These are phyloP conservation scores for Knufia fluminis DNA, from an alignment of 2,329 filamentous ascomycete genomes.

Conservation along the genomic window DNA sequence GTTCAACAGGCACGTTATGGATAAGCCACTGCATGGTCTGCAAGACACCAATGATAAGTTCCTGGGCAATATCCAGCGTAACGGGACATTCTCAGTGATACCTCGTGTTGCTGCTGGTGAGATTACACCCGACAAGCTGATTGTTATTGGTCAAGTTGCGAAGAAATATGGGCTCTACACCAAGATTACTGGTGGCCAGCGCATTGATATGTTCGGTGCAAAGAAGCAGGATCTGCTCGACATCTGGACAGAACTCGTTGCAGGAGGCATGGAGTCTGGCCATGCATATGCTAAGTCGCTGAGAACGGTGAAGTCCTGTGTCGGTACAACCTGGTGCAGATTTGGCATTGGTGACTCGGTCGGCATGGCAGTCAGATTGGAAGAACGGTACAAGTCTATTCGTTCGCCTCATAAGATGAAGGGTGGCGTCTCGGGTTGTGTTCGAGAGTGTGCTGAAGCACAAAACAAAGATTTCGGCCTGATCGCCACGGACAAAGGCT, in stretches of 20 bases:
- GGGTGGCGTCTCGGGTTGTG: conserved; percentile 79
- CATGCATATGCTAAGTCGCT: conserved; percentile 87
- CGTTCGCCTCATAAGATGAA: conserved; percentile 87
- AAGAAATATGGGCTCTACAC: conserved; percentile 78
- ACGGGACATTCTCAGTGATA: conserved; percentile 83
- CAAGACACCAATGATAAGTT: conserved; percentile 89
- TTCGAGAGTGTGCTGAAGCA: conserved; percentile 86
- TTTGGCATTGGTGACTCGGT: conserved; percentile 85
- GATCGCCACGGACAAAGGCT: conserved; percentile 86
- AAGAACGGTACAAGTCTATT: conserved; percentile 87
- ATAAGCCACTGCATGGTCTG: conserved; percentile 58
- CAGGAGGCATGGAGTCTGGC: conserved; percentile 80
- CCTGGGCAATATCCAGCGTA: conserved; percentile 80
- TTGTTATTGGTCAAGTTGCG: conserved; percentile 73
- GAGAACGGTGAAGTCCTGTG: conserved; percentile 78
- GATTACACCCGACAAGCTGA: conserved; percentile 77
- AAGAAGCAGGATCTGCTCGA: conserved; percentile 73
- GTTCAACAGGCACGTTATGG: conserved; percentile 77
- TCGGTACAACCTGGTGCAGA: conserved; percentile 84
- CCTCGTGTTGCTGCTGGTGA: conserved; percentile 76
- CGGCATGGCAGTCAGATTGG: conserved; percentile 76
- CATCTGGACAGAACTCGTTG: conserved; percentile 73
- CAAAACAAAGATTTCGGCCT: conserved; percentile 91
- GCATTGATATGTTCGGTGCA: conserved; percentile 88
- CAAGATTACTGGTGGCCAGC: conserved; percentile 85